Base-by-base conservation (phyloP, 192 early-diverging fungal genomes). In the Mortierella antarctica region DNA sequence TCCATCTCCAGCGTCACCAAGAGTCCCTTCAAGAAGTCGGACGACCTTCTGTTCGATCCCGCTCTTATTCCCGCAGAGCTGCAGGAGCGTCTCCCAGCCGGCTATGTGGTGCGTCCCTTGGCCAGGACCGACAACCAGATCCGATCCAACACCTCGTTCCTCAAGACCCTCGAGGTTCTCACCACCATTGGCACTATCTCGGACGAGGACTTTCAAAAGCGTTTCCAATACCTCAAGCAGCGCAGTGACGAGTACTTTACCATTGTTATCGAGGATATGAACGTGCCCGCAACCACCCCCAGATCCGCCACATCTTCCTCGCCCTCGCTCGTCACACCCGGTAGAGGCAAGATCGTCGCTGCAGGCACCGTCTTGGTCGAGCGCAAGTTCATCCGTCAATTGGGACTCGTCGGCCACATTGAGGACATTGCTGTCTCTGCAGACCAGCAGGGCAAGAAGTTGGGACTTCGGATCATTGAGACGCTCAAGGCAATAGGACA, bases 331-430 rank as follows among this genome's bases (percentile, higher is more conserved):
- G 91, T 93, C 62, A 90, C 93, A 44, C 74, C 86, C 14, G 89
- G 89, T 41, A 55, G 84, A 21, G 61, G 77, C 21, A 80, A 80
- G 65, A 91, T 96, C 53, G 91, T 94, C 10, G 95, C 89, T 2
- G 93, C 92, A 14, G 95, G 95, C 41, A 95, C 93, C 12, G 85
- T 96, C 12, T 57, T 96, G 21, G 89, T 95, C 8, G 95, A 96
- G 78, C 89, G 95, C 53, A 96, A 96, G 83, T 96, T 96, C 83
- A 90, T 96, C 5, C 93, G 91, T 65, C 82, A 87, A 42, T 88
- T 89, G 50, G 95, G 95, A 1, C 54, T 95, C 41, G 92, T 93
- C 41, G 94, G 94, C 1, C 94, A 95, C 65, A 96, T 95, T 71
- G 95, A 96, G 71, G 93, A 92, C 77, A 91, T 87, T 75, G 90